Conservation (phyloP, 495 filamentous ascomycete species). For the Evansstolkia leycettana region DNA sequence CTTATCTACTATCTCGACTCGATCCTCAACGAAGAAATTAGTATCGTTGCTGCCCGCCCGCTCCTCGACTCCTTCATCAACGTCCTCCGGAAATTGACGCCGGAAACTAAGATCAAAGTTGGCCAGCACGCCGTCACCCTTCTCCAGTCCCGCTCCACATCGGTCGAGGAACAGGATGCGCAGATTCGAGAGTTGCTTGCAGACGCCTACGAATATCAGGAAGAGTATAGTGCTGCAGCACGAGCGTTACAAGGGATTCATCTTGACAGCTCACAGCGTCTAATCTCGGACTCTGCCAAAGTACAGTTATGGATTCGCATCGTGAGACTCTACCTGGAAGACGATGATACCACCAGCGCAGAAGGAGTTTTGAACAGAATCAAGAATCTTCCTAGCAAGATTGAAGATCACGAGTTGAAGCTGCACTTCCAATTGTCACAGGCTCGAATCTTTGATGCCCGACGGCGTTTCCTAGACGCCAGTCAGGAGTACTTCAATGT, state of each 20-base stretch:
- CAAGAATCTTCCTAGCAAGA: constrained; percentile 77
- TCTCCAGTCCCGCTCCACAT: constrained; percentile 52
- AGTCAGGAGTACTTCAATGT: constrained; percentile 77
- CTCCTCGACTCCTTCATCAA: constrained; percentile 57
- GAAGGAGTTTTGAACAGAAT: constrained; percentile 83
- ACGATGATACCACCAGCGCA: constrained; percentile 77
- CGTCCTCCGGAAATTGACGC: constrained; percentile 40
- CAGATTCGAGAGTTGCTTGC: constrained; percentile 71
- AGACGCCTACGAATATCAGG: constrained; percentile 66
- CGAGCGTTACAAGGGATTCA: constrained; percentile 70
- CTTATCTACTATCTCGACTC: constrained; percentile 57
- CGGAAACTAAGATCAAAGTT: constrained; percentile 55
- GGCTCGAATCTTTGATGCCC: constrained; percentile 84
- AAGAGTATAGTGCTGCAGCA: constrained; percentile 71
- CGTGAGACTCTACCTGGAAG: constrained; percentile 86
- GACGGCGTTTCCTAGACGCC: constrained; percentile 84
- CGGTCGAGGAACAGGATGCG: constrained; percentile 76
- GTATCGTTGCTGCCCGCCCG: constrained; percentile 62
- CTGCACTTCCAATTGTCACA: constrained; percentile 84
- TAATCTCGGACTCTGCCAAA: constrained; percentile 66
- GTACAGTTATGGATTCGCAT: constrained; percentile 84
- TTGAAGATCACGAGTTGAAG: constrained; percentile 56
- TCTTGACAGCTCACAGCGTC: constrained; percentile 75
- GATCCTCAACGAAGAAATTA: constrained; percentile 53
- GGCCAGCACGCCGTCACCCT: constrained; percentile 55